Evolutionary conservation across 371 early-diverging fungal genomes (phyloP).

Genomic region (Fennellomyces sp.): DNA sequence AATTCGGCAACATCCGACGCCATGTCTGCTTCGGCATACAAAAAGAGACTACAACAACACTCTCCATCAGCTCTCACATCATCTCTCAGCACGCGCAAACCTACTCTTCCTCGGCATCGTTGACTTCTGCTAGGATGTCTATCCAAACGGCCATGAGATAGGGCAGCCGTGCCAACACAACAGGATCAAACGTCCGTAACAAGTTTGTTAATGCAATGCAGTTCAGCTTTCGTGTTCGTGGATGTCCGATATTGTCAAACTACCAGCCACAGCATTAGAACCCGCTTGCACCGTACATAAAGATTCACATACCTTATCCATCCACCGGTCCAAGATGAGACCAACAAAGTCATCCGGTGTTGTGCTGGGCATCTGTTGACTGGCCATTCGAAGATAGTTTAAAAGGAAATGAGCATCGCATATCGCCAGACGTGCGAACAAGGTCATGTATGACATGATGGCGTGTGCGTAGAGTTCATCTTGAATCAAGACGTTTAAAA

Average conservation of each 20-base stretch:
- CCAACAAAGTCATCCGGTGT: slow-evolving; percentile 46
- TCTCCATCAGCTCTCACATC: neutral
- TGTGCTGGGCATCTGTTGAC: slow-evolving; percentile 29
- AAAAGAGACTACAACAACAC: slow-evolving; percentile 48
- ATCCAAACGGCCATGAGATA: slow-evolving; percentile 66
- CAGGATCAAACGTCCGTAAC: slow-evolving; percentile 54
- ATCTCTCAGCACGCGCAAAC: neutral
- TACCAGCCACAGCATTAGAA: no score
- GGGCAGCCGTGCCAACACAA: slow-evolving; percentile 46
- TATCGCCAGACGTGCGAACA: slow-evolving; percentile 67
- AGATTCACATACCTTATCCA: slow-evolving; percentile 72
- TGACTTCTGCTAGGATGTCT: slow-evolving; percentile 66
- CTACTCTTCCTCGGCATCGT: slow-evolving; percentile 65
- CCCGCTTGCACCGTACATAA: no score
- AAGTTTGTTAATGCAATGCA: slow-evolving; percentile 72
- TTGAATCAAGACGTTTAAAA: slow-evolving; percentile 56
- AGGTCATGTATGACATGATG: slow-evolving; percentile 62
- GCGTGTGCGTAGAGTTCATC: slow-evolving; percentile 66
- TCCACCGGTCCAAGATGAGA: slow-evolving; percentile 59
- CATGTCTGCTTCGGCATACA: slow-evolving; percentile 64
- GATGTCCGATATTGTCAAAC: slow-evolving; percentile 80
- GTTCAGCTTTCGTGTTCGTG: slow-evolving; percentile 72
- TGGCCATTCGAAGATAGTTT: slow-evolving; percentile 44
- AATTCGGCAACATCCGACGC: slow-evolving; percentile 60
- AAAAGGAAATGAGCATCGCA: slow-evolving; percentile 60